Base-by-base conservation (phyloP, 148 eudicot species). In the Simmondsia chinensis region DNA sequence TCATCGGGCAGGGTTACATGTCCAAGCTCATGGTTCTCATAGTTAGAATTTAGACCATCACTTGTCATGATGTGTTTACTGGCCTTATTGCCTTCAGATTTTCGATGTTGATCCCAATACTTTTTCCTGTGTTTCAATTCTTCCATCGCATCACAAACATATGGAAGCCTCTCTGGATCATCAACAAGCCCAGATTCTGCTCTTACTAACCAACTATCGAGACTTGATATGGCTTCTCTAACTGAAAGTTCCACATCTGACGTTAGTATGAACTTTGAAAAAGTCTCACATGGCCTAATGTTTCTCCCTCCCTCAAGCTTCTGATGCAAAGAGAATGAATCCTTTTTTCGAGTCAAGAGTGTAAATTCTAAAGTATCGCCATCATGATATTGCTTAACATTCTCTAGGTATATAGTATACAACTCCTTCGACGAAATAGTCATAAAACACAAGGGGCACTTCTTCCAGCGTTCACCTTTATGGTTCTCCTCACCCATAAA, bases 161-260 rank as follows among this genome's bases (percentile, higher is more conserved):
- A 91, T 9, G 99, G 99, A 55, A 91, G 99, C 63, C 66, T 91
- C 68, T 79, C 94, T 57, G 86, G 24, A 67, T 91, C 99, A 68
- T 85, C 99, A 56, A 82, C 95, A 51, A 85, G 85, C 54, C 95
- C 94, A 14, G 95, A 72, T 39, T 86, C 86, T 47, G 94, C 99
- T 56, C 71, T 76, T 38, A 79, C 99, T 51, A 91, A 43, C 99
- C 99, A 91, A 69, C 66, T 75, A 74, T 91, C 99, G 16, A 91
- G 59, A 17, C 70, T 83, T 30, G 76, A 68, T 43, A 91, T 80
- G 9, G 95, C 89, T 52, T 91, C 64, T 63, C 94, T 72, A 50
- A 85, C 95, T 19, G 94, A 79, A 31, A 91, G 72, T 36, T 85
- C 95, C 48, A 74, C 89, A 66, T 91, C 99, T 20, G 80, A 65